Evolutionary conservation across 768 basidiomycete species (phyloP).

Genomic region (Erythrobasidium yunnanense): DNA sequence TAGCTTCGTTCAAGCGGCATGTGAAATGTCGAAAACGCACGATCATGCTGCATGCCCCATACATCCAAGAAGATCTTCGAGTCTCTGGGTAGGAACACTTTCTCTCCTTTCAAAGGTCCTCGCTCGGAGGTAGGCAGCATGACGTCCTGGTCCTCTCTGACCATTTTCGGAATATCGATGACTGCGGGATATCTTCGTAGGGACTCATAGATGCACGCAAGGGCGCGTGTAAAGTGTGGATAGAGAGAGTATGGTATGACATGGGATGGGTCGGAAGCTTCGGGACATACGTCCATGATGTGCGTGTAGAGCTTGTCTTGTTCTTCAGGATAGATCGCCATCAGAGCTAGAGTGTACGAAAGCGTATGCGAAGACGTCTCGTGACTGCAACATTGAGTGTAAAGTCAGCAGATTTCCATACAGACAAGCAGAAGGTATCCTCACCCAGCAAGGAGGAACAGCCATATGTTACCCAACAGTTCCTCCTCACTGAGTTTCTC

Average conservation of each 20-base stretch:
- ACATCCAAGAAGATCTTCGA: conserved; percentile 27
- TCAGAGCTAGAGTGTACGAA: conserved; percentile 47
- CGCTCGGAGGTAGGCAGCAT: conserved; percentile 10
- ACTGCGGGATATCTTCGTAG: conserved; percentile 32
- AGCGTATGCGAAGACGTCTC: conserved; percentile 42
- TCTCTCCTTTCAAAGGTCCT: background rate
- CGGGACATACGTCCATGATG: conserved; percentile 39
- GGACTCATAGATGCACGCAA: conserved; percentile 31
- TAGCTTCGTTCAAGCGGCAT: background rate
- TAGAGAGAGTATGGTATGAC: conserved; percentile 3
- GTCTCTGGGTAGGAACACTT: conserved; percentile 28
- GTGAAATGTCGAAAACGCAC: background rate
- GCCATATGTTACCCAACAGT: conserved; percentile 42
- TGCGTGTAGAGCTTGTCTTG: conserved; percentile 50
- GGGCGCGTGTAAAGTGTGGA: conserved; percentile 10
- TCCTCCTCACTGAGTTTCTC: background rate
- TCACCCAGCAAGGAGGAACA: conserved; percentile 50
- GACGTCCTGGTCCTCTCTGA: background rate
- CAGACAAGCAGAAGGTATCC: background rate
- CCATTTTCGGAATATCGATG: conserved; percentile 31
- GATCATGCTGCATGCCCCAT: conserved; percentile 32
- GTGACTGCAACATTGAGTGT: background rate
- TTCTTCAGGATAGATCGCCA: conserved; percentile 47
- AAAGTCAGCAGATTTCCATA: background rate
- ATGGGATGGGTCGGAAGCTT: conserved; percentile 27